Evolutionary conservation across 805 yeast genomes (phyloP).

Genomic region (Candida stauntonica): DNA sequence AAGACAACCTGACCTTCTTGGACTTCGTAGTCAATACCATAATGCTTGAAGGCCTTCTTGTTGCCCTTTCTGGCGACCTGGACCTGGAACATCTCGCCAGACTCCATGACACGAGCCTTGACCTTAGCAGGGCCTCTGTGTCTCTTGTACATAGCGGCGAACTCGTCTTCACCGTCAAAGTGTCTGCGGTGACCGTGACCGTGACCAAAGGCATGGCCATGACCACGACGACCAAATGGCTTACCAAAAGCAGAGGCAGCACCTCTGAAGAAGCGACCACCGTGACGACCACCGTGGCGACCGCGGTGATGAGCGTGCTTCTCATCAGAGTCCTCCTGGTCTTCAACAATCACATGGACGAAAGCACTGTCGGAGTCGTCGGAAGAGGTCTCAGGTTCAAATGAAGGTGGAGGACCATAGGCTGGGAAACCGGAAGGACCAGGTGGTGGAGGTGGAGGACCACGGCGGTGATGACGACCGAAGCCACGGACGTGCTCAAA

Average conservation of each 20-base stretch:
- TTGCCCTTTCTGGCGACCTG: slow-evolving; percentile 16
- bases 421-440: neutral
- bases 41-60: slow-evolving; percentile 14
- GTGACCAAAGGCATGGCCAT: neutral
- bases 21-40: slow-evolving; percentile 15
- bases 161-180: neutral
- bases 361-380: no score
- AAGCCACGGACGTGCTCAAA: neutral
- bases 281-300: neutral
- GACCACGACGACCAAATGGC: neutral
- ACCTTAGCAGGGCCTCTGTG: slow-evolving; percentile 1
- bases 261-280: neutral
- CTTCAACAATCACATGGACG: neutral
- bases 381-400: neutral
- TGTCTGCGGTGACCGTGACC: neutral
- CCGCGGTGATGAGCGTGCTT: neutral
- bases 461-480: slow-evolving; percentile 4
- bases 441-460: slow-evolving; percentile 1
- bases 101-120: slow-evolving; percentile 4
- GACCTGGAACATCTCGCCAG: slow-evolving; percentile 9
- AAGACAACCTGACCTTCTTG: slow-evolving; percentile 9
- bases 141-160: neutral
- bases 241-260: neutral
- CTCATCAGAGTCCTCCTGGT: neutral
- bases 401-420: neutral